A percentile compares a stretch with the other conserved stretches of the same genome.
These are phyloP conservation scores for Fusarium caatingaense DNA, from an alignment of 2,329 filamentous ascomycete genomes.

Conservation along the genomic window DNA sequence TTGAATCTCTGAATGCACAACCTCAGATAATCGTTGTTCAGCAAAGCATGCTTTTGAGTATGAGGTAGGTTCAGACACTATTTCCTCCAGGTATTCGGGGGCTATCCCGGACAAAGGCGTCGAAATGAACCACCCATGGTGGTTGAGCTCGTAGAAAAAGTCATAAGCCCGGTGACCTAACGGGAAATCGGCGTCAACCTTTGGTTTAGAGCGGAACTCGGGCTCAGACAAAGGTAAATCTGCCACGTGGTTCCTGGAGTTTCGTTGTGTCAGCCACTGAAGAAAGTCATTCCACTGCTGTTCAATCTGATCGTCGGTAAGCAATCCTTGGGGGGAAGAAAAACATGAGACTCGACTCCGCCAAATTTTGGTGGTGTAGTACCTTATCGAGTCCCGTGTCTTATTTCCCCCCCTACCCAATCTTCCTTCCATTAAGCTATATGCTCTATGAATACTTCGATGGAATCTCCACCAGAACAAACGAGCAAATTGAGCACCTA, in stretches of 20 bases:
- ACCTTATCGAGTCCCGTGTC: too few relatives aligned
- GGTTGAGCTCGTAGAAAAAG: neutral
- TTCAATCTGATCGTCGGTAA: neutral
- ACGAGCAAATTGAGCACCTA: neutral
- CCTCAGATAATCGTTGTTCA: rapidly evolving
- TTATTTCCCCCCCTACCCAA: too few relatives aligned
- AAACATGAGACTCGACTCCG: too few relatives aligned
- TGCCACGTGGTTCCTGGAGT: rapidly evolving
- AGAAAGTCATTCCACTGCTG: neutral
- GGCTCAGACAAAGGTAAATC: neutral
- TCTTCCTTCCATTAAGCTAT: rapidly evolving
- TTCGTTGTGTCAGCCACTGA: rapidly evolving
- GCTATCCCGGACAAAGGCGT: too few relatives aligned
- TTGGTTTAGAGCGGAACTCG: too few relatives aligned
- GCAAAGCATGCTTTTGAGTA: rapidly evolving
- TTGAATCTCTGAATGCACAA: neutral
- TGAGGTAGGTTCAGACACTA: neutral
- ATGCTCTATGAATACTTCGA: neutral
- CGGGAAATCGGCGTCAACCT: too few relatives aligned
- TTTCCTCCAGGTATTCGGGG: too few relatives aligned
- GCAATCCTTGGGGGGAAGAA: too few relatives aligned
- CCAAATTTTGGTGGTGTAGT: too few relatives aligned
- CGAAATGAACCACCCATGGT: neutral
- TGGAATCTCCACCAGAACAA: neutral
- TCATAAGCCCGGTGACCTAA: too few relatives aligned